Base-by-base conservation (phyloP, 2,329 filamentous ascomycete genomes). In the Talaromyces sp. region DNA sequence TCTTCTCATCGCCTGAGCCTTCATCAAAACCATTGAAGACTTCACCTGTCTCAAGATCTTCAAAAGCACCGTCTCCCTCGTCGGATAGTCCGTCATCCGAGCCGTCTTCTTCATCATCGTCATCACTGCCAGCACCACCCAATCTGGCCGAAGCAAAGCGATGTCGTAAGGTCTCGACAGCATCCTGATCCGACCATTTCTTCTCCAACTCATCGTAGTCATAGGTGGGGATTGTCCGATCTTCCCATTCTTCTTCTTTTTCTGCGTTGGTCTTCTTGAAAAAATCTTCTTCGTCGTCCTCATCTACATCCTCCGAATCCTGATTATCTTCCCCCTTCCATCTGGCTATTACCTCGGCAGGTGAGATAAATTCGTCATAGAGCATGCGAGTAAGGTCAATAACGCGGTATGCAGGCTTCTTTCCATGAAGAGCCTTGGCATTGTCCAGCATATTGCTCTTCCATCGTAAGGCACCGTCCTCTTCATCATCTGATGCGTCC, bases 331-430 rank as follows among this genome's bases (percentile, higher is more conserved):
- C 85, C 1, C 93, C 92, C 65, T 85, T 86, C 95, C 95, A 99
- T 74, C 85, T 88, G 70, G 86, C 85, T 45, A 97, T 81, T 1
- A 93, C 92, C 65, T 96, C 88, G 3, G 83, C 82, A 0, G 93
- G 88, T 0, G 89, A 87, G 33, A 99, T 78, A 11, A 88, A 87
- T 45, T 91, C 86, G 71, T 98, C 91, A 77, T 99, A 99, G 81
- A 99, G 90, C 76, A 96, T 84, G 69, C 91, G 88, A 0, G 92
- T 92, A 35, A 99, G 85, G 72, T 98, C 93, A 14, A 87, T 85
- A 9, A 92, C 89, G 63, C 93, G 88, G 72, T 91, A 97, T 16
- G 89, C 85, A 48, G 87, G 86, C 67, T 86, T 88, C 70, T 85
- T 88, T 33, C 85, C 84, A 73, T 95, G 91, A 39, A 93, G 80